phyloP scores from a whole-genome alignment of 2,329 filamentous ascomycete species.

The Colletotrichum siamense region DNA sequence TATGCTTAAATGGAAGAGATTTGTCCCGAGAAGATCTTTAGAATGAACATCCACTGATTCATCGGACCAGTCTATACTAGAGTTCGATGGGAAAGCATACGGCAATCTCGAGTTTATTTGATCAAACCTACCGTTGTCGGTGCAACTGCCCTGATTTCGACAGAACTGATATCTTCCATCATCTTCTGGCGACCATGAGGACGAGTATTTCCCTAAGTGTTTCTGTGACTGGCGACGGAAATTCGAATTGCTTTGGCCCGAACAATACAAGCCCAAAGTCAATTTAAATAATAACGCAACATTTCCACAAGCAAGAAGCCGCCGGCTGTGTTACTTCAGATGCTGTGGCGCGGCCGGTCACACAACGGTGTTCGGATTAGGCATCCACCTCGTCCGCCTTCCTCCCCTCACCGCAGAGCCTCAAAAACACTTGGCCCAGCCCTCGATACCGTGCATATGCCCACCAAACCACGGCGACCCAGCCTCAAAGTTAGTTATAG shows the following conservation, averaged over 20 bases:
- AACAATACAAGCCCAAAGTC: not conserved
- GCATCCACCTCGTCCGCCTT: not conserved
- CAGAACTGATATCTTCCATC: not conserved
- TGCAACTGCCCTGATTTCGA: not conserved
- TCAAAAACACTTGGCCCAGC: not conserved
- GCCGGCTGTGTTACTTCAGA: not conserved
- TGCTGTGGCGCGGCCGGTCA: not conserved
- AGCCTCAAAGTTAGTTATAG: not conserved
- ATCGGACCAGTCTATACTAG: rapidly evolving
- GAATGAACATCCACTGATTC: not conserved
- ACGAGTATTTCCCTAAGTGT: not conserved
- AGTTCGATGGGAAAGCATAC: not conserved
- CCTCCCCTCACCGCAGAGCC: not conserved
- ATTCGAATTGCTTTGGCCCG: not conserved
- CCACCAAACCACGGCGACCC: not conserved
- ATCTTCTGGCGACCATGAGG: not conserved
- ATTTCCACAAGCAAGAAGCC: not conserved
- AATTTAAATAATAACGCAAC: not conserved
- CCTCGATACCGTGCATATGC: not conserved
- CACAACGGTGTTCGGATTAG: not conserved
- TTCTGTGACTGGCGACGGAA: not conserved
- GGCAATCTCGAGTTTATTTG: not conserved
- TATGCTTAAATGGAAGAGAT: not conserved
- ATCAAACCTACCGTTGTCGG: not conserved
- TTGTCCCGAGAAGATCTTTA: not conserved